A percentile compares a stretch with the other conserved stretches of the same genome.
These are phyloP conservation scores for Fusarium nanum DNA, from an alignment of 2,329 filamentous ascomycete species.

Conservation along the genomic window DNA sequence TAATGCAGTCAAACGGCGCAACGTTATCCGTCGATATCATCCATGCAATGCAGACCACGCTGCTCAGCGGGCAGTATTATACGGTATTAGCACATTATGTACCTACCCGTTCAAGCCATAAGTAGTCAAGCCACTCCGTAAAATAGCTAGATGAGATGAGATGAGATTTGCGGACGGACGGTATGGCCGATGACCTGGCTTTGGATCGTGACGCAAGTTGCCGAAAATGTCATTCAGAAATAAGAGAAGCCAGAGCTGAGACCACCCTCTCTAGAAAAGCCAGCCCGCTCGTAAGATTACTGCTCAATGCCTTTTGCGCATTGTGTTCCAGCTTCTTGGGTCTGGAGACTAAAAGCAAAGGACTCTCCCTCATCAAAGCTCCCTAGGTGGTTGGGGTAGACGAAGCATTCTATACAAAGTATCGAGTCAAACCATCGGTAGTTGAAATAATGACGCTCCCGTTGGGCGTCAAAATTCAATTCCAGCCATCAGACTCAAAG, in stretches of 20 bases:
- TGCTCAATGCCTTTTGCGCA: constrained; percentile 43
- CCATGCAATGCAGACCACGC: constrained; percentile 14
- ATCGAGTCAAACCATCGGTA: constrained; percentile 6
- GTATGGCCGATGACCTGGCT: constrained; percentile 23
- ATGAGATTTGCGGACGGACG: constrained; percentile 3
- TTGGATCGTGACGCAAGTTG: constrained; percentile 13
- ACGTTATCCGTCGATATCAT: constrained; percentile 24
- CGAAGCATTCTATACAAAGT: constrained; percentile 16
- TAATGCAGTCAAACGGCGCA: constrained; percentile 26
- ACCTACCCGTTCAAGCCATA: constrained; percentile 7
- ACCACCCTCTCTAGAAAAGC: constrained; percentile 27
- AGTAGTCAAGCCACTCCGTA: constrained; percentile 5
- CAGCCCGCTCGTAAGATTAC: constrained; percentile 44
- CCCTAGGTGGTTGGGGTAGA: background rate
- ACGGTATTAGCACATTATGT: background rate
- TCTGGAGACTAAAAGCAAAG: background rate
- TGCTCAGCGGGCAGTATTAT: background rate
- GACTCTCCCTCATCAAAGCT: constrained; percentile 10
- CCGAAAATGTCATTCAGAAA: constrained; percentile 13
- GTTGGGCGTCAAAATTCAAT: constrained; percentile 20
- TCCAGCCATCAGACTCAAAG: background rate
- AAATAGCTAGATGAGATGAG: background rate
- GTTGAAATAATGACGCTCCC: constrained; percentile 2
- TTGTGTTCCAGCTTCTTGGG: background rate
- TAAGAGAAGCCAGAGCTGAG: constrained; percentile 36